Base-by-base conservation (phyloP, 495 filamentous ascomycete species). In the Delitschia confertaspora region DNA sequence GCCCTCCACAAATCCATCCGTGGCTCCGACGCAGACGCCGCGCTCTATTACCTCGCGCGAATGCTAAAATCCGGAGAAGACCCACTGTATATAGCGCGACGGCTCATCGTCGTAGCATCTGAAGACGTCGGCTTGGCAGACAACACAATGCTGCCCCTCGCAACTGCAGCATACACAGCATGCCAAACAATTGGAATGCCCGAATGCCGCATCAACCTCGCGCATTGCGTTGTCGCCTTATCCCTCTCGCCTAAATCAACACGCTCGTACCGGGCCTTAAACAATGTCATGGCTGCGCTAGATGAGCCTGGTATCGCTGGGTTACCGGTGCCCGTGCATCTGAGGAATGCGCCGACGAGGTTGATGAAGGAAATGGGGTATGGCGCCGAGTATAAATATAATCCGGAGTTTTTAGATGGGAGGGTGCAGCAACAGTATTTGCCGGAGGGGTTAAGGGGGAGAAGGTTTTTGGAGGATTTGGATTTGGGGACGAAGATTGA, bases 21-120 rank as follows among this genome's bases (percentile, higher is more conserved):
- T 13, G 91, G 91, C 16, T 83, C 78, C 39, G 76, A 91, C 57
- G 65, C 89, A 1, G 82, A 96, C 62, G 91, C 88, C 0, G 71
- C 88, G 1, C 70, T 98, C 2, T 96, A 95, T 65, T 98, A 95
- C 60, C 76, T 98, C 4, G 81, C 83, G 2, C 82, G 91, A 32
- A 98, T 98, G 91, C 73, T 98, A n/a, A 79, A 91, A 48, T 87
- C 83, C 1, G 91, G 91, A 27, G 91, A 98, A 61, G 91, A 96
- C 56, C 87, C 89, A 0, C 67, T 96, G 0, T 96, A 83, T 59
- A 83, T 98, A 26, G 88, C 91, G 4, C 77, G 91, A 2, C 76
- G 91, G 10, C 78, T 98, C 69, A 81, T 98, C 9, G 87, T 95
- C 1, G 79, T 94, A 31, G 86, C 88, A 0, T 88, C 82, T 6